Percentiles rank a stretch among this genome's conserved stretches.
Conservation (phyloP, 495 filamentous ascomycete species). For the Aspergillus olivimuriae region DNA sequence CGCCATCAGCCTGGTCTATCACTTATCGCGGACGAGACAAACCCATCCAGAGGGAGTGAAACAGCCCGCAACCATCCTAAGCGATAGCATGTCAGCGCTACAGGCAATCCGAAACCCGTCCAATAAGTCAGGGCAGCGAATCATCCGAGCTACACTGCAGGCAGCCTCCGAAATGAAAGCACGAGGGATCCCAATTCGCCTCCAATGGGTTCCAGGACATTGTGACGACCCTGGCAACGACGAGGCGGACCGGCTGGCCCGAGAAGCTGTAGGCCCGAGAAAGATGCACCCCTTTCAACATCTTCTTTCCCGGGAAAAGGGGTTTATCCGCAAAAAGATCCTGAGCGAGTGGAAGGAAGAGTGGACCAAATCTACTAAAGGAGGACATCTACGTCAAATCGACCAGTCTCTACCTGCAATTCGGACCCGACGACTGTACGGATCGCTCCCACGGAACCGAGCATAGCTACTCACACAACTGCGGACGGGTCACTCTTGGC, state of each 20-base stretch:
- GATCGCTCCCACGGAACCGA: conserved; percentile 7
- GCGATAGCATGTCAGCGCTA: conserved; percentile 13
- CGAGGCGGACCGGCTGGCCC: conserved; percentile 10
- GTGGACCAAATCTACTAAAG: conserved; percentile 12
- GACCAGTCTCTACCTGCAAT: conserved; percentile 7
- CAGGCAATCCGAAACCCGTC: conserved; percentile 7
- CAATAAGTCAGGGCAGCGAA: conserved; percentile 13
- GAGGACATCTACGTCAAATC: conserved; percentile 9
- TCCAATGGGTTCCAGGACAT: too few species aligned
- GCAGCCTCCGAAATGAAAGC: conserved; percentile 7
- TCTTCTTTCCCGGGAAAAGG: conserved; percentile 8
- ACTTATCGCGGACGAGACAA: not conserved
- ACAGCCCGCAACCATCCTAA: conserved; percentile 10
- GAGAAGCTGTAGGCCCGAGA: conserved; percentile 3
- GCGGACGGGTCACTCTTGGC: too few species aligned
- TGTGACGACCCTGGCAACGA: too few species aligned
- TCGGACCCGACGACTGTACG: conserved; percentile 6
- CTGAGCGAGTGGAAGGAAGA: conserved; percentile 8
- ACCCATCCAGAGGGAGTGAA: too few species aligned
- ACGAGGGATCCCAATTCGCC: conserved; percentile 5
- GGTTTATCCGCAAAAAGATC: conserved; percentile 7
- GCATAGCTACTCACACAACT: conserved; percentile 13
- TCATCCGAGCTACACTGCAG: conserved; percentile 8
- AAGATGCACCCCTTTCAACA: conserved; percentile 7
- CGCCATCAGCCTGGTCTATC: conserved; percentile 7